A percentile compares a stretch with the other conserved stretches of the same genome.
Conservation (phyloP, 495 filamentous ascomycete species). For the Lophiostoma macrostomum region DNA sequence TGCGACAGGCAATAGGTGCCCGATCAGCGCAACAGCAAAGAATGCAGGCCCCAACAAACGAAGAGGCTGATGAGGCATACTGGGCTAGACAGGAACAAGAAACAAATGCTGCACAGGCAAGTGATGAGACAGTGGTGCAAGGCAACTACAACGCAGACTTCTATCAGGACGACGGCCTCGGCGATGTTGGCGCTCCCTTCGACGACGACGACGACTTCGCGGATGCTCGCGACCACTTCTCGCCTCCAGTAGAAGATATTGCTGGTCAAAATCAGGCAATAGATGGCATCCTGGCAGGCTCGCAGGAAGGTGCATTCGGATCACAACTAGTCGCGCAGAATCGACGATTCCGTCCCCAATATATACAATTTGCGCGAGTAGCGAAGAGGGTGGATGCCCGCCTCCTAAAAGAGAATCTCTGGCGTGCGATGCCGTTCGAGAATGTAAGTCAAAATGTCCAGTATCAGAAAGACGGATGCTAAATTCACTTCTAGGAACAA, state of each 20-base stretch:
- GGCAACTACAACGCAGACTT: constrained; percentile 94
- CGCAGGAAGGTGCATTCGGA: constrained; percentile 61
- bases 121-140: constrained; percentile 54
- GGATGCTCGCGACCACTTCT: constrained; percentile 87
- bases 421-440: constrained; percentile 78
- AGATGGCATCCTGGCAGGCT: constrained; percentile 42
- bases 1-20: constrained; percentile 56
- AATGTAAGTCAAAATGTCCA: constrained; percentile 37
- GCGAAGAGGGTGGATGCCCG: constrained; percentile 99
- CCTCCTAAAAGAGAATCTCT: constrained; percentile 91
- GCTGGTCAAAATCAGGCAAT: constrained; percentile 41
- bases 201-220: constrained; percentile 86
- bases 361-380: constrained; percentile 91
- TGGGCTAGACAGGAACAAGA: constrained; percentile 78
- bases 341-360: constrained; percentile 79
- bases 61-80: constrained; percentile 89
- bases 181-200: constrained; percentile 65
- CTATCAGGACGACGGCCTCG: constrained; percentile 91
- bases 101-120: constrained; percentile 46
- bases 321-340: constrained; percentile 90
- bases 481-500: constrained; percentile 1
- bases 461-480: too few species aligned
- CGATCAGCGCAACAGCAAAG: constrained; percentile 30
- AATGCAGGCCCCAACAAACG: constrained; percentile 56
- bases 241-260: constrained; percentile 62